Base-by-base conservation (phyloP, 1,284 basidiomycete genomes). In the Sparassis latifolia region DNA sequence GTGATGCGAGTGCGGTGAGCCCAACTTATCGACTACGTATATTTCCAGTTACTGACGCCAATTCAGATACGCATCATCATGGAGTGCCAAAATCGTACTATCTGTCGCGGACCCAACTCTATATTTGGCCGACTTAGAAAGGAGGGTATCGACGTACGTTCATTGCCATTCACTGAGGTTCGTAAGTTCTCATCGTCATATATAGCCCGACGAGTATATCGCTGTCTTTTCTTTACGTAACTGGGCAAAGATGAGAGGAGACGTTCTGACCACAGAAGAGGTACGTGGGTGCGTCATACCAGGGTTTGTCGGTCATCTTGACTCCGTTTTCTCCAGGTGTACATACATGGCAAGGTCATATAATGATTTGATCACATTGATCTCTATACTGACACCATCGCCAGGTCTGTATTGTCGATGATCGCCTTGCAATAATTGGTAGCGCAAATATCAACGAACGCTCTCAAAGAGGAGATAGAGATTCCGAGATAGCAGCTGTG, bases 361-460 rank as follows among this genome's bases (percentile, higher is more conserved):
- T 20, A 20, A 20, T 20, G 20, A 20, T 20, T 12, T 33, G 31
- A 46, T 45, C 33, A 20, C 20, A 5, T 49, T 40, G 50, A 40
- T 20, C n/a, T 42, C 44, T 33, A 35, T 31, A 33, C 44, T 7
- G 37, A 49, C 54, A 27, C 10, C 12, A 27, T 10, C 10, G 10
- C 7, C 58, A 82, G 69, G 66, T 86, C 31, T 95, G 96, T 74
- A 86, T 99, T 49, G 93, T 98, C 7, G 97, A 99, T 66, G 96
- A 99, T 64, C 86, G 94, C 33, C 76, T 97, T 42, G 95, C 86
- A n/a, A 92, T 99, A 57, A 97, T 97, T 59, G 96, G 96, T n/a
- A 97, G 94, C 52, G 96, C 96, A 20, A 99, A 99, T 66, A 96
- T 99, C 75, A 99, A 99, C 65, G 96, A 99, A 68, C 84, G 96